phyloP scores from a whole-genome alignment of 2,329 filamentous ascomycete genomes.

The Venturia effusa region DNA sequence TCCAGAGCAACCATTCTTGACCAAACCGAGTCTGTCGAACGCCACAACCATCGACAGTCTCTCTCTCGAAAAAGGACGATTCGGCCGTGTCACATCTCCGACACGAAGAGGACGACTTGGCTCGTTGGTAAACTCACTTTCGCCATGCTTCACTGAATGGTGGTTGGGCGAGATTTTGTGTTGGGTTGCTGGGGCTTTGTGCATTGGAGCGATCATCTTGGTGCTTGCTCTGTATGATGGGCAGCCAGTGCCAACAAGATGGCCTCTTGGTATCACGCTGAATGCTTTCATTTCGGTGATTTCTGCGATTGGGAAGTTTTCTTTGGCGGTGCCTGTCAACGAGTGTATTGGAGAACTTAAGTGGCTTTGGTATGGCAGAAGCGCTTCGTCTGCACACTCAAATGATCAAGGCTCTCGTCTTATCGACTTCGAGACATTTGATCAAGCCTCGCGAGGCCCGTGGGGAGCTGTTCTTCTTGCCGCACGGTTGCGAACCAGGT shows the following conservation, averaged over 20 bases:
- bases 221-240: constrained; percentile 2
- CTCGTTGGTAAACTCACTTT: not conserved
- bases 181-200: constrained; percentile 6
- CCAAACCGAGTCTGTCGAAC: not conserved
- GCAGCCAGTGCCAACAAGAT: not conserved
- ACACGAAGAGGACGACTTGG: not conserved
- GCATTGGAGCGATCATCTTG: constrained; percentile 3
- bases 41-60: not conserved
- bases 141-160: not conserved
- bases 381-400: not conserved
- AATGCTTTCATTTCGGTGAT: constrained; percentile 22
- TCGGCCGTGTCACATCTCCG: not conserved
- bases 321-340: too few species aligned
- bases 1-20: not conserved
- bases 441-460: constrained; percentile 14
- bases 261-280: constrained; percentile 15
- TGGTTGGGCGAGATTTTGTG: constrained; percentile 11
- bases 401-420: constrained; percentile 18
- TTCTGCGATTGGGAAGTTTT: constrained; percentile 20
- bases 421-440: constrained; percentile 27
- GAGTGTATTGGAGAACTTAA: constrained; percentile 26
- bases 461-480: constrained; percentile 12
- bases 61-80: not conserved
- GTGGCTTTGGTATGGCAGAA: constrained; percentile 23
- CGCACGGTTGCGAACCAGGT: constrained; percentile 3